Evolutionary conservation across 306 rosid genomes (phyloP).

Genomic region (Canavalia gladiata): DNA sequence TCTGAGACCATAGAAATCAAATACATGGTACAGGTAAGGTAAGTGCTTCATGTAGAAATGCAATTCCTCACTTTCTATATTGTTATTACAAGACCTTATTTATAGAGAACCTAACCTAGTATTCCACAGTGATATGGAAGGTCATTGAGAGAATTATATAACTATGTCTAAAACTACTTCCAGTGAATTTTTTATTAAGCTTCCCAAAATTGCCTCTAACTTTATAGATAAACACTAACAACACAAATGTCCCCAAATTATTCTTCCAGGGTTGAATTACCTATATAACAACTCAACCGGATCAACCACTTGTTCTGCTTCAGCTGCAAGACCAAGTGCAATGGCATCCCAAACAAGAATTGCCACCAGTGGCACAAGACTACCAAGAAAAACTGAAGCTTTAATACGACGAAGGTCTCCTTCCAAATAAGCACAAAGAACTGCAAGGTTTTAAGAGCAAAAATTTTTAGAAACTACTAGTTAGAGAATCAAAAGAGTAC

Average conservation of each 20-base stretch:
- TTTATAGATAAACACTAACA: neutral
- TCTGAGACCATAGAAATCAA: neutral
- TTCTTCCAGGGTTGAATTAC: conserved; percentile 46
- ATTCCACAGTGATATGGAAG: too few relatives aligned
- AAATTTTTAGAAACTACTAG: neutral
- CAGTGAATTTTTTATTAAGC: neutral
- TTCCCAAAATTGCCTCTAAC: conserved; percentile 11
- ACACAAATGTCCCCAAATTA: neutral
- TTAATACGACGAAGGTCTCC: conserved; percentile 68
- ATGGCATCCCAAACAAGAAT: conserved; percentile 79
- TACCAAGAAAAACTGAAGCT: conserved; percentile 70
- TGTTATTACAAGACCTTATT: too few relatives aligned
- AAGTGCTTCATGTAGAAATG: too few relatives aligned
- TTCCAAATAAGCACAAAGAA: conserved; percentile 83
- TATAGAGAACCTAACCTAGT: too few relatives aligned
- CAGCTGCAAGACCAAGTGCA: conserved; percentile 64
- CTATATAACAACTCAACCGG: conserved; percentile 74
- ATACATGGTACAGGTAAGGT: too few relatives aligned
- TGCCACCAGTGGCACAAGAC: conserved; percentile 70
- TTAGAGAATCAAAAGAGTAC: neutral
- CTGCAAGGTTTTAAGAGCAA: conserved; percentile 51
- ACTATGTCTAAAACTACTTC: too few relatives aligned
- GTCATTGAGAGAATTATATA: too few relatives aligned
- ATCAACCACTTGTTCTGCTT: conserved; percentile 61
- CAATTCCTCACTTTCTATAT: too few relatives aligned